These are phyloP conservation scores for Tripterygium wilfordii DNA, from an alignment of 177 flowering plant species.

Conservation along the genomic window DNA sequence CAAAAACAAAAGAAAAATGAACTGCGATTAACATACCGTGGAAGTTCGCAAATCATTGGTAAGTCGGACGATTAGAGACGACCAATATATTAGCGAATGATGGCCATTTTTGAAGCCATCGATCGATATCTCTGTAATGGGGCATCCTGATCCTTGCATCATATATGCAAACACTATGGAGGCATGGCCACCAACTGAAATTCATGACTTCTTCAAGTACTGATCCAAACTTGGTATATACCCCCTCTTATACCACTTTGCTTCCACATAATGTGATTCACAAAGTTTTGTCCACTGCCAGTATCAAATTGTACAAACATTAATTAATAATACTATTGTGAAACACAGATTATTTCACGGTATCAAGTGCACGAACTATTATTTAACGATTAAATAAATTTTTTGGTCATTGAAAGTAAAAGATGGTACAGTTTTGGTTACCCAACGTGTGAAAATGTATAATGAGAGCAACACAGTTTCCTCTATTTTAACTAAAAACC, in stretches of 20 bases:
- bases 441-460: too few relatives aligned
- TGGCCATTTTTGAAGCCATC: slow-evolving; percentile 7
- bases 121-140: not conserved
- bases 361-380: too few relatives aligned
- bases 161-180: slow-evolving; percentile 13
- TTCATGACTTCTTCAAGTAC: slow-evolving; percentile 27
- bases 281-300: slow-evolving; percentile 32
- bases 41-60: too few relatives aligned
- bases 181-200: slow-evolving; percentile 25
- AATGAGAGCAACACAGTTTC: too few relatives aligned
- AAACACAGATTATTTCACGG: not conserved
- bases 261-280: slow-evolving; percentile 23
- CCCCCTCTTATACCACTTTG: slow-evolving; percentile 24
- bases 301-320: not conserved
- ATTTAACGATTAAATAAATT: too few relatives aligned
- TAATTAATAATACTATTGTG: not conserved
- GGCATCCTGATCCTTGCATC: not conserved
- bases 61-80: too few relatives aligned
- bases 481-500: not conserved
- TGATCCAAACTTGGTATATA: slow-evolving; percentile 27
- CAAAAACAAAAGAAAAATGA: too few relatives aligned
- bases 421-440: too few relatives aligned
- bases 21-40: too few relatives aligned
- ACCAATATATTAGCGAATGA: too few relatives aligned
- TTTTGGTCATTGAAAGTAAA: too few relatives aligned